These are phyloP conservation scores for Myriosclerotinia scirpicola DNA, from an alignment of 2,329 filamentous ascomycete species.

Conservation along the genomic window DNA sequence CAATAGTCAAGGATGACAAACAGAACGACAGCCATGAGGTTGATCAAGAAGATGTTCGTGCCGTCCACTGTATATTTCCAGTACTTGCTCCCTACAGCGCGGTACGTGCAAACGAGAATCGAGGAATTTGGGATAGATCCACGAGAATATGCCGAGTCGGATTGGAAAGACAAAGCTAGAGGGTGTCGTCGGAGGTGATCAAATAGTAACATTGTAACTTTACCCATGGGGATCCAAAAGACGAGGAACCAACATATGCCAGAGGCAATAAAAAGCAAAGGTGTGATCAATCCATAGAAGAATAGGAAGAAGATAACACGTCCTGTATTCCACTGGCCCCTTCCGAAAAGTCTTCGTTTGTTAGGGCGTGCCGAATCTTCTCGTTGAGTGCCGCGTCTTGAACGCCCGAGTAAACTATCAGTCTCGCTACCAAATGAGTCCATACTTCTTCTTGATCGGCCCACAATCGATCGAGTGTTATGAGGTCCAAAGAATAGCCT, in stretches of 20 bases:
- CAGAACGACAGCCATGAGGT: constrained; percentile 87
- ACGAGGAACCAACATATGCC: constrained; percentile 93
- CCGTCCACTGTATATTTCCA: constrained; percentile 99
- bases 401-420: constrained; percentile 78
- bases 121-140: constrained; percentile 73
- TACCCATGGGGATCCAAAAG: constrained; percentile 98
- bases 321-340: constrained; percentile 93
- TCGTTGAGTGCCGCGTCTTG: constrained; percentile 51
- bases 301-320: constrained; percentile 94
- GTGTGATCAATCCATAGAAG: constrained; percentile 91
- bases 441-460: constrained; percentile 81
- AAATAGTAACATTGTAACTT: constrained; percentile 84
- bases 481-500: constrained; percentile 90
- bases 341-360: constrained; percentile 88
- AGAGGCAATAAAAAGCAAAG: constrained; percentile 81
- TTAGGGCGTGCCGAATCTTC: constrained; percentile 48
- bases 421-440: constrained; percentile 80
- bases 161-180: constrained; percentile 88
- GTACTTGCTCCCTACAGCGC: constrained; percentile 89
- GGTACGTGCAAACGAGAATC: constrained; percentile 93
- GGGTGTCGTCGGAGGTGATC: constrained; percentile 91
- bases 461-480: constrained; percentile 73
- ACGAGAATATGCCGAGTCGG: constrained; percentile 74
- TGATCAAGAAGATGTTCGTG: constrained; percentile 98
- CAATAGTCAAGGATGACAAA: constrained; percentile 95